These are phyloP conservation scores for Daldinia concentrica DNA, from an alignment of 495 filamentous ascomycete genomes.

Conservation along the genomic window DNA sequence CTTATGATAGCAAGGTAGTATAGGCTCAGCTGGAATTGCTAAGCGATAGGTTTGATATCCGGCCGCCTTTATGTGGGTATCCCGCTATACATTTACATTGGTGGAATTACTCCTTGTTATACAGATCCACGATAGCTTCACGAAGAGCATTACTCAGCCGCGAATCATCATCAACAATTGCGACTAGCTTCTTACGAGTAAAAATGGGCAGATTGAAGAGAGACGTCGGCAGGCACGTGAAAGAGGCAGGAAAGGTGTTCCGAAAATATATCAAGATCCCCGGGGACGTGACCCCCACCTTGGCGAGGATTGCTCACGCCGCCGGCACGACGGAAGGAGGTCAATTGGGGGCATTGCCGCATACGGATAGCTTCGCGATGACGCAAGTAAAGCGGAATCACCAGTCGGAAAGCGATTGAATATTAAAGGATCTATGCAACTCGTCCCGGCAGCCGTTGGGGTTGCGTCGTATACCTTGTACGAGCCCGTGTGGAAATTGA, in stretches of 20 bases:
- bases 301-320: slow-evolving; percentile 31
- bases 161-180: slow-evolving; percentile 16
- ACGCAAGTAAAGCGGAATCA: slow-evolving; percentile 26
- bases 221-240: slow-evolving; percentile 25
- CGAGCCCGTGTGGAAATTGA: slow-evolving; percentile 31
- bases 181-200: not conserved
- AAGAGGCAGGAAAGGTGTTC: slow-evolving; percentile 18
- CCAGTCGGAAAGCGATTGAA: slow-evolving; percentile 16
- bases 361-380: slow-evolving; percentile 32
- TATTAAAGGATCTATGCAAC: slow-evolving; percentile 22
- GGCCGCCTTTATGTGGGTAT: not conserved
- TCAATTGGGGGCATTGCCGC: slow-evolving; percentile 17
- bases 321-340: slow-evolving; percentile 36
- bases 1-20: not conserved
- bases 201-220: not conserved
- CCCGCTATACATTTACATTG: not conserved
- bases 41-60: not conserved
- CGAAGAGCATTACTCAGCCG: slow-evolving; percentile 7
- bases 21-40: not conserved
- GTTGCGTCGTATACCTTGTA: slow-evolving; percentile 18
- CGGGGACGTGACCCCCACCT: slow-evolving; percentile 32
- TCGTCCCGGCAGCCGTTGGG: slow-evolving; percentile 23
- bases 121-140: not conserved
- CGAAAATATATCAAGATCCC: slow-evolving; percentile 28
- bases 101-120: not conserved